phyloP scores from a whole-genome alignment of 2,329 filamentous ascomycete genomes.

The Aspergillus niger region DNA sequence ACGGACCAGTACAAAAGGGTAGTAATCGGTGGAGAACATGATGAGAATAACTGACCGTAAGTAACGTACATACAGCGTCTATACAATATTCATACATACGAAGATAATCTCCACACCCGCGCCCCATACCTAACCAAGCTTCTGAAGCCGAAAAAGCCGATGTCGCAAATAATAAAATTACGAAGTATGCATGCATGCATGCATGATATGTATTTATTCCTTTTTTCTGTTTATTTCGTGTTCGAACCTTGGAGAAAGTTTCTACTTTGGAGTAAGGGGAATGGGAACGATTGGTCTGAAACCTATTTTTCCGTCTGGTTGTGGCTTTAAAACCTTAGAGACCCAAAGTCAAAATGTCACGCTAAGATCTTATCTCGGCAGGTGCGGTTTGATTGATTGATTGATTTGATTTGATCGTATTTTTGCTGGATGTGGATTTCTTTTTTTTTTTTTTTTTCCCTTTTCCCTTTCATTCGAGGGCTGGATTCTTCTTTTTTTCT shows the following conservation, averaged over 20 bases:
- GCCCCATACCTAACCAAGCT: not conserved
- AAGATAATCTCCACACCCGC: not conserved
- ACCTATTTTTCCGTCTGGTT: not conserved
- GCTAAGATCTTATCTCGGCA: conserved; percentile 31
- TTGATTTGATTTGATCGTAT: no score
- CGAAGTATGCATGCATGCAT: no score
- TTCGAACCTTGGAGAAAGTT: not conserved
- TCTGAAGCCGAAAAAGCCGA: conserved; percentile 21
- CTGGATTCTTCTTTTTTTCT: not conserved
- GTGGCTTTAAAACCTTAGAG: not conserved
- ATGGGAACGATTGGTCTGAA: no score
- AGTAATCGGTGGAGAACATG: not conserved
- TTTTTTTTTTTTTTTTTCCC: not conserved
- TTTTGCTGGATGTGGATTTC: not conserved
- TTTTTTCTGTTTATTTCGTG: not conserved
- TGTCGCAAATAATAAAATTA: conserved; percentile 19
- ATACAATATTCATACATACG: not conserved
- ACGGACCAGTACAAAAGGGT: not conserved
- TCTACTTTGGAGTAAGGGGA: not conserved
- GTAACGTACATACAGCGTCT: not conserved
- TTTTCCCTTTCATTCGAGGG: no score
- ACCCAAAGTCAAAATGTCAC: conserved; percentile 14
- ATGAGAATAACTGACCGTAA: not conserved
- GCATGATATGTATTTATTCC: not conserved
- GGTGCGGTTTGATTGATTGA: not conserved